Percentiles rank a stretch among this genome's conserved stretches.
phyloP scores from a whole-genome alignment of 1,139 yeast species.

The Blastobotrys persicus region DNA sequence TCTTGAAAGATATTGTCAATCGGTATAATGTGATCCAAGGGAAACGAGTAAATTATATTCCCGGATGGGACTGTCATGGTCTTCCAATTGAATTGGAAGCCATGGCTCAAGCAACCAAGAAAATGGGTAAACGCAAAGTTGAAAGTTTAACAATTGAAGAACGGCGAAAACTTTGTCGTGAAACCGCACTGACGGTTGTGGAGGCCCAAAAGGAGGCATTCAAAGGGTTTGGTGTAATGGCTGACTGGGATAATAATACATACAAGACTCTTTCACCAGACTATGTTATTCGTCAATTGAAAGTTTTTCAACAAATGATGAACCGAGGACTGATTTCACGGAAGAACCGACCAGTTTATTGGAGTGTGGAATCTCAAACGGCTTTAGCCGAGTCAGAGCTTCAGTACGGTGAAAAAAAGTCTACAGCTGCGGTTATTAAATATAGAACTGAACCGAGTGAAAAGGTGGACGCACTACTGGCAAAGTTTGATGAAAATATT shows the following conservation, averaged over 20 bases:
- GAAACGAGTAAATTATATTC: slow-evolving; percentile 63
- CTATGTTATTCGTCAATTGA: slow-evolving; percentile 73
- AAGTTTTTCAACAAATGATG: slow-evolving; percentile 64
- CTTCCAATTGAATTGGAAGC: slow-evolving; percentile 92
- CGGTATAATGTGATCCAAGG: slow-evolving; percentile 67
- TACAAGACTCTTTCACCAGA: slow-evolving; percentile 70
- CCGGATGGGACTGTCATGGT: slow-evolving; percentile 99
- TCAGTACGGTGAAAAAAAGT: slow-evolving; percentile 72
- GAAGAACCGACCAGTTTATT: slow-evolving; percentile 91
- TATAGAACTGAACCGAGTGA: slow-evolving; percentile 47
- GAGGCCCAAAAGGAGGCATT: slow-evolving; percentile 63
- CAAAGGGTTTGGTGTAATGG: slow-evolving; percentile 70
- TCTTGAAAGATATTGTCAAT: slow-evolving; percentile 79
- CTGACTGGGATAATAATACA: slow-evolving; percentile 64
- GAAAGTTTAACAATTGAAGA: slow-evolving; percentile 46
- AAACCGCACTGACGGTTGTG: slow-evolving; percentile 66
- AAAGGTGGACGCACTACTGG: slow-evolving; percentile 17
- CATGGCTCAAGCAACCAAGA: slow-evolving; percentile 41
- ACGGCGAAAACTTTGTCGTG: slow-evolving; percentile 61
- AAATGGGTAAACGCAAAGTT: slow-evolving; percentile 38
- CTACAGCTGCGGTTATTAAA: slow-evolving; percentile 68
- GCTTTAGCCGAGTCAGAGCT: slow-evolving; percentile 96
- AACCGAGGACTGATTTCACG: slow-evolving; percentile 68
- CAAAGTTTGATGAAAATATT: slow-evolving; percentile 21
- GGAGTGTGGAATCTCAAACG: slow-evolving; percentile 94